Percentiles rank a stretch among this genome's conserved stretches.
These are phyloP conservation scores for Claviceps sp. DNA, from an alignment of 2,329 filamentous ascomycete species.

Conservation along the genomic window DNA sequence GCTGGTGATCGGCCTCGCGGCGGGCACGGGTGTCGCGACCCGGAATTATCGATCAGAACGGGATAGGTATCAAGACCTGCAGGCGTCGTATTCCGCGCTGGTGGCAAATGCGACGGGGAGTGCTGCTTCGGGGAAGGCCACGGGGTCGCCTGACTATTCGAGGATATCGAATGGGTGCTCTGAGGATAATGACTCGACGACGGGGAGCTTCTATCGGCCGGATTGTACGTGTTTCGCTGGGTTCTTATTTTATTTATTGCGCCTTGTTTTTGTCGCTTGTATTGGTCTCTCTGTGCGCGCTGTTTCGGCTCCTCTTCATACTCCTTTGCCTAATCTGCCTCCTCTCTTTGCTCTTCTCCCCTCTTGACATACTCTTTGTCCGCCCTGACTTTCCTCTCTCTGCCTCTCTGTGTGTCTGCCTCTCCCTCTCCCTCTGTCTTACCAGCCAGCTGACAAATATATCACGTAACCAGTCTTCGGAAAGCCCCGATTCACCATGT, in stretches of 20 bases:
- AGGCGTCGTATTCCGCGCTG: conserved; percentile 12
- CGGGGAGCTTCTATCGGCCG: conserved; percentile 10
- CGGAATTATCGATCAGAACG: conserved; percentile 23
- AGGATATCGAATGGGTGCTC: conserved; percentile 28
- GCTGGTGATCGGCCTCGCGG: conserved; percentile 30
- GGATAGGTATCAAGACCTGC: conserved; percentile 9
- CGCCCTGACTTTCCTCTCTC: too few species aligned
- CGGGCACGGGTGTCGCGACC: conserved; percentile 28
- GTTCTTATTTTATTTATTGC: background rate
- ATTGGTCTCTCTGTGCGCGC: too few species aligned
- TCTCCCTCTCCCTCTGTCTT: too few species aligned
- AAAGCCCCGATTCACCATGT: conserved; percentile 24
- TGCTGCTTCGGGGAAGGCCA: background rate
- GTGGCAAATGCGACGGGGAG: background rate
- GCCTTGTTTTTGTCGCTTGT: too few species aligned
- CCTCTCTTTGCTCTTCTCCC: background rate
- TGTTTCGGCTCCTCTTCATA: background rate
- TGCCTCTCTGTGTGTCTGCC: too few species aligned
- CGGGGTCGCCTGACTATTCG: background rate
- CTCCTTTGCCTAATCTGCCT: background rate
- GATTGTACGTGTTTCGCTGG: background rate
- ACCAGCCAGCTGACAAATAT: background rate
- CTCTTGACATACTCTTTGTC: background rate
- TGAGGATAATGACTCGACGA: conserved; percentile 18
- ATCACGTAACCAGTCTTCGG: conserved; percentile 19